A percentile compares a stretch with the other conserved stretches of the same genome.
phyloP scores from a whole-genome alignment of 306 rosid genomes.

The Comarum palustre region DNA sequence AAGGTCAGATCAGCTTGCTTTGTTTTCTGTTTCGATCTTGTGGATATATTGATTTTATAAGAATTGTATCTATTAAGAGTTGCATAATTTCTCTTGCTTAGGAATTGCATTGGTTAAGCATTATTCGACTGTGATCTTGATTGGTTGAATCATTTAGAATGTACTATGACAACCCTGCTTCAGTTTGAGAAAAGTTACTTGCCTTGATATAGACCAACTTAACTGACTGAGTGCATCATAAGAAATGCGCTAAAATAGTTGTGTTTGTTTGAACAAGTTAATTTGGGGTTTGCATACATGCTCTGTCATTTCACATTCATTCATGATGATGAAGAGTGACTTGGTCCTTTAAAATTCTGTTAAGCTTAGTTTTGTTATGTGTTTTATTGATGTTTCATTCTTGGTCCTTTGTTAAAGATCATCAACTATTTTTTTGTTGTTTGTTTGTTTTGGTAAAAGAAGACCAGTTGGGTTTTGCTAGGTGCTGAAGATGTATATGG shows the following conservation, averaged over 20 bases:
- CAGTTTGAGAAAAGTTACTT: background rate
- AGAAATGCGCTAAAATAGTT: background rate
- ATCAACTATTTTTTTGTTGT: no score
- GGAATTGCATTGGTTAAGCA: background rate
- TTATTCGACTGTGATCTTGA: background rate
- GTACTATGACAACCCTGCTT: background rate
- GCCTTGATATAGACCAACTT: background rate
- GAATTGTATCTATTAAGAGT: background rate
- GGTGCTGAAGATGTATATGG: no score
- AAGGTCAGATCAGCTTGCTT: slow-evolving; percentile 34
- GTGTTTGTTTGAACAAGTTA: background rate
- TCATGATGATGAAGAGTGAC: background rate
- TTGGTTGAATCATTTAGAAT: background rate
- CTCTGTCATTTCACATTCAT: background rate
- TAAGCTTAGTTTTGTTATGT: no score
- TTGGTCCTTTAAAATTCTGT: background rate
- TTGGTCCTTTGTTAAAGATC: no score
- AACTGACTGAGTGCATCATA: background rate
- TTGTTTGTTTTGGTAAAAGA: no score
- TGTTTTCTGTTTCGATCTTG: background rate
- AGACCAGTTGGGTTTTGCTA: no score
- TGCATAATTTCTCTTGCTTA: background rate
- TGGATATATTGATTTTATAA: background rate
- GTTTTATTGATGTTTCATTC: no score
- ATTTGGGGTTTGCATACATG: background rate